Evolutionary conservation across 352 stramenopile genomes (phyloP), one percentile per base, ranked within the genome.

Genomic region (Pythium insidiosum): DNA sequence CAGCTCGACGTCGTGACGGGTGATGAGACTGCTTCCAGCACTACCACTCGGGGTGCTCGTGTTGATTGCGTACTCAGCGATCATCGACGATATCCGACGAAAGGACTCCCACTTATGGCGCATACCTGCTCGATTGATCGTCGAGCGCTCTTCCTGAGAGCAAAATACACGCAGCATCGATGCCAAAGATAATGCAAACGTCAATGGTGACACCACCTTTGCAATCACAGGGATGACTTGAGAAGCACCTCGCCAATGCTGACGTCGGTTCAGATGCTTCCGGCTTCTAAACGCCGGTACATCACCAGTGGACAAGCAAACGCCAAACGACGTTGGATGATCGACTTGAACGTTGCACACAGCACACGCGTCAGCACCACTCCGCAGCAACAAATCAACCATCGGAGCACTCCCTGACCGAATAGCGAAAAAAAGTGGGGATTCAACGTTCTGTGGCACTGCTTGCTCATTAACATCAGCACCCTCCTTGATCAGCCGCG

Each of bases 401-500:
- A 81, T 70, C 16, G 44, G 35, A 38, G 53, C 58, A 30, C 46
- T 77, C 26, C 52, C 75, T 0, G 69, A 79, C 23, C 73, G 69
- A 13, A 85, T 71, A 2, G 73, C 73, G 33, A 83, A 85, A 35
- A 66, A 83, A 5, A 85, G 43, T 13, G 69, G 69, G 1, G 47
- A 62, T 55, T 85, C 73, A 3, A 58, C 62, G 22, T 66, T 66
- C 4, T 56, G 48, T 1, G 62, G 38, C 2, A 61, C 55, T 2
- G 25, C n/a, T 21, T 68, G 57, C 26, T 64, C 41, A 36, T 85
- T 81, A 6, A 79, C 48, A 5, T 28, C 62, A n/a, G 62, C 63
- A 22, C 52, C 50, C 11, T 43, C 35, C n/a, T 45, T 29, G 19
- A 85, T 36, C 7, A 85, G 41, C 50, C 65, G 25, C 34, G 75